These are phyloP conservation scores for Stagonosporopsis cucurbitacearum DNA, from an alignment of 2,329 filamentous ascomycete species.

Conservation along the genomic window DNA sequence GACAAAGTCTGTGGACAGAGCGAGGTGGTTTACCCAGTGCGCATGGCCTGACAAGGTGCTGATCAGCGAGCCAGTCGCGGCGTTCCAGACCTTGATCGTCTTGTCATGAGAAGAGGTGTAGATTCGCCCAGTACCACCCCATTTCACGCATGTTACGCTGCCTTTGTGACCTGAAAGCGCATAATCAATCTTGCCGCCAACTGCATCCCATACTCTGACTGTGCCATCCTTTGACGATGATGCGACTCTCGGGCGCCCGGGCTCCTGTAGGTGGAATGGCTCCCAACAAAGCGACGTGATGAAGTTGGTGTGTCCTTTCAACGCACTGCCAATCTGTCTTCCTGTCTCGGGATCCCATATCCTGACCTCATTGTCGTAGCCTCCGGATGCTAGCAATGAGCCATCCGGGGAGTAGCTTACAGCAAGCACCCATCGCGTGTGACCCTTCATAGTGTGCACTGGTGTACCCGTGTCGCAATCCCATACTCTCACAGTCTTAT, in stretches of 20 bases:
- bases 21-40: constrained; percentile 95
- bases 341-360: constrained; percentile 89
- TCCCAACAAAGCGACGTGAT: constrained; percentile 91
- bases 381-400: constrained; percentile 80
- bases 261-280: constrained; percentile 82
- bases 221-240: constrained; percentile 91
- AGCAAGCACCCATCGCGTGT: constrained; percentile 87
- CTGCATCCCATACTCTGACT: constrained; percentile 83
- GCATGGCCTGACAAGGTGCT: constrained; percentile 83
- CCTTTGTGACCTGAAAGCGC: constrained; percentile 88
- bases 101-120: constrained; percentile 78
- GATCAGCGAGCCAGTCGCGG: constrained; percentile 76
- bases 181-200: constrained; percentile 78
- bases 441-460: constrained; percentile 82
- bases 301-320: constrained; percentile 90
- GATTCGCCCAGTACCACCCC: constrained; percentile 80
- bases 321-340: constrained; percentile 70
- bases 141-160: constrained; percentile 87
- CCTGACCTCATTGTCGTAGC: constrained; percentile 90
- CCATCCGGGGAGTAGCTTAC: constrained; percentile 89
- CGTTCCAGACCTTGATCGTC: constrained; percentile 89
- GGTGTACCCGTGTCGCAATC: constrained; percentile 94
- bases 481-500: constrained; percentile 91
- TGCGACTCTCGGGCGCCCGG: constrained; percentile 78
- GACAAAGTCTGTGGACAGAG: constrained; percentile 90